Base-by-base conservation (phyloP, 116 monocot genomes). In the Iris pallida region DNA sequence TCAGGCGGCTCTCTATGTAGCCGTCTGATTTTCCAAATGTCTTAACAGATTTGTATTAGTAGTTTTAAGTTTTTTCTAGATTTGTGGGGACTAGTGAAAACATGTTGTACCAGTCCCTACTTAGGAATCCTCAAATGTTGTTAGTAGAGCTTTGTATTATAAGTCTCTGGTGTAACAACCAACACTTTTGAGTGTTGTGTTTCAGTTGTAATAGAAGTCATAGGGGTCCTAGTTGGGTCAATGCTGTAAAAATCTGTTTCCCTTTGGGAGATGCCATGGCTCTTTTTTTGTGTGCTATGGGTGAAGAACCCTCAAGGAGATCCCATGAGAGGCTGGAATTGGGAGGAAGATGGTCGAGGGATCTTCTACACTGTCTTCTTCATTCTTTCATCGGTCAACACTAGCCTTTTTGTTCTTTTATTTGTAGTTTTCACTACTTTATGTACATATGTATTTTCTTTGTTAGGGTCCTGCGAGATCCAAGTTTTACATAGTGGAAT, bases 381-480 rank as follows among this genome's bases (percentile, higher is more conserved):
- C 46, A 40, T 57, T 5, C 18, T 20, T 58, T 57, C 9, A 18
- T 5, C 19, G 4, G 7, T 57, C 5, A 7, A 18, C 47, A 15
- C 8, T 64, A 17, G 9, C 18, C 17, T 64, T 6, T 64, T 8
- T 4, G 45, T 65, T 9, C 11, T 1, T 7, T 49, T 65, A 48
- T 49, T 18, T 65, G 49, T 65, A 61, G 12, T 43, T 15, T 42
- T 61, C 17, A 11, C 12, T 41, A 14, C 14, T 14, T 61, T 42
- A 12, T 9, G 17, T 20, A 19, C 20, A 30, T 65, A 4, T 10
- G 65, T 65, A 65, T 48, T 48, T 57, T 18, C 17, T 46, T 47
- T 64, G 47, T 65, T 48, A 48, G 16, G 65, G 20, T 65, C 65
- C 18, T 65, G 65, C 49, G 49, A 65, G 65, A 49, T 65, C 65